phyloP scores from a whole-genome alignment of 2,329 filamentous ascomycete genomes.

The Alternaria solani region DNA sequence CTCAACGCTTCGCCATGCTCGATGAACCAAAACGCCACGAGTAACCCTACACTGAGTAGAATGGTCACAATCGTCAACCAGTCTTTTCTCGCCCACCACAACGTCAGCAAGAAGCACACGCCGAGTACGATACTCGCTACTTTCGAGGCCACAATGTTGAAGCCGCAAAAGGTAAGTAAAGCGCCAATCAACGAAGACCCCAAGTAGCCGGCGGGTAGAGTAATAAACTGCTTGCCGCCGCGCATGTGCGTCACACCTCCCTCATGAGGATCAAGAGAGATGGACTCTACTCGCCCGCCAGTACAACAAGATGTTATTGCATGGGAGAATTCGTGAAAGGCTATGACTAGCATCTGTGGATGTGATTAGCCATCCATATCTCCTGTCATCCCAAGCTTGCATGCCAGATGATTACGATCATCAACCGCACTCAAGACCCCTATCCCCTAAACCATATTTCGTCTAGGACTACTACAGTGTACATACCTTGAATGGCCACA shows the following conservation, averaged over 20 bases:
- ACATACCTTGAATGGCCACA: conserved; percentile 81
- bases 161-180: conserved; percentile 79
- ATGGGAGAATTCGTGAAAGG: conserved; percentile 82
- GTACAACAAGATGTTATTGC: conserved; percentile 76
- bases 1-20: conserved; percentile 75
- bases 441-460: not conserved
- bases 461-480: not conserved
- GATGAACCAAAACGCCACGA: conserved; percentile 83
- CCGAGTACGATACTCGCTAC: conserved; percentile 77
- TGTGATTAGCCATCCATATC: not conserved
- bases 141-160: conserved; percentile 82
- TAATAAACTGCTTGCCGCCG: conserved; percentile 74
- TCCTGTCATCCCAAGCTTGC: not conserved
- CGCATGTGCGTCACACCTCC: conserved; percentile 81
- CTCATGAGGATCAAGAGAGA: conserved; percentile 77
- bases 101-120: conserved; percentile 77
- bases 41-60: conserved; percentile 71
- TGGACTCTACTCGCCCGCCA: conserved; percentile 76
- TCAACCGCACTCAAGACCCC: not conserved
- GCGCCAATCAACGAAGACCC: conserved; percentile 80
- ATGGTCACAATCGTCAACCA: conserved; percentile 79
- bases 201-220: conserved; percentile 79
- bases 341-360: conserved; percentile 67
- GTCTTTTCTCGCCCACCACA: conserved; percentile 83
- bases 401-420: not conserved